Evolutionary conservation across 2,329 filamentous ascomycete species (phyloP), one percentile per base, ranked within the genome.

Genomic region (Capronia epimyces): DNA sequence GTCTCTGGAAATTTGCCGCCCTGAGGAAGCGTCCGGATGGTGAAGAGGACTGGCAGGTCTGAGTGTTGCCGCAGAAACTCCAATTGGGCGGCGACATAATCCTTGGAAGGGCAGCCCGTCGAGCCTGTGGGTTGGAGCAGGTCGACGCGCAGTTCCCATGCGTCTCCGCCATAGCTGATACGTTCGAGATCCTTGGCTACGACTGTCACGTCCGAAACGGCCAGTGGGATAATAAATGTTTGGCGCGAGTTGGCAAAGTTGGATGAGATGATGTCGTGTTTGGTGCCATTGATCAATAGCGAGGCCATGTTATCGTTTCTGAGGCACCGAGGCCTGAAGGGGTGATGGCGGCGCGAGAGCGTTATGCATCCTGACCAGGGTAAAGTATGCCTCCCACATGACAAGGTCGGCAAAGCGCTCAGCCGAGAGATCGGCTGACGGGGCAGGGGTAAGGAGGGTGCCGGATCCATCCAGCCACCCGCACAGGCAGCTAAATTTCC

Each of bases 11-110:
- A 94, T 20, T 82, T 82, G 25, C 88, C 88, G 63, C 91, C 93
- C 64, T 94, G 88, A 24, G 78, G 81, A 1, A 81, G 88, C 65
- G 88, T 93, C 59, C 89, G 78, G 0, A 86, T 90, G 0, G 89
- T 94, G 65, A 91, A 91, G 50, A 94, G 89, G 64, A 95, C 88
- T n/a, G 89, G 89, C 36, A 95, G 73, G 63, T 94, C 88, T 0
- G 87, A 93, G 56, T 86, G 80, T 67, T 93, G 87, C 20, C 88
- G 81, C 54, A 95, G 69, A 1, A 89, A 72, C 86, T 91, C 90
- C 49, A 95, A 77, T 67, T 94, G 89, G 67, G 91, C 83, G 22
- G 87, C 88, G 8, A 94, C 87, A 67, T 93, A 93, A 64, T 84
- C 84, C 60, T 93, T 68, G 64, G 87, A 91, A 2, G 89, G 87